Conservation (phyloP, 1,284 basidiomycete species). For the Sanghuangporus baumii region DNA sequence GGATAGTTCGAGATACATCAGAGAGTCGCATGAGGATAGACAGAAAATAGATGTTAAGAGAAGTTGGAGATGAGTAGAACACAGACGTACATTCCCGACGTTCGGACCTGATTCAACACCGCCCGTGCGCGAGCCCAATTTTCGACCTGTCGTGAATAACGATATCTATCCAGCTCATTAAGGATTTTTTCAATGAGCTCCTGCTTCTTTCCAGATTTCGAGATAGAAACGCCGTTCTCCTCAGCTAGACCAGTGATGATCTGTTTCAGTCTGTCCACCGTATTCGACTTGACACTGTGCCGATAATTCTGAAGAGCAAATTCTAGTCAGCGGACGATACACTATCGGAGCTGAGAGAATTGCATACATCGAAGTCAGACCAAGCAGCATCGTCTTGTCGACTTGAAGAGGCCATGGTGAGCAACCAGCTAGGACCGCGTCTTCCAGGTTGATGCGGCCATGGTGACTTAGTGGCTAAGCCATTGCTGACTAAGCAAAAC, state of each 20-base stretch:
- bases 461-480: background rate
- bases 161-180: constrained; percentile 53
- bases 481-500: background rate
- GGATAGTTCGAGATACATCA: background rate
- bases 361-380: constrained; percentile 32
- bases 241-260: constrained; percentile 71
- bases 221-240: constrained; percentile 59
- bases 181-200: constrained; percentile 73
- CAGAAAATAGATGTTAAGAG: background rate
- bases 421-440: constrained; percentile 11
- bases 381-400: constrained; percentile 21
- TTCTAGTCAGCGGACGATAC: background rate
- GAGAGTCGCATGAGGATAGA: background rate
- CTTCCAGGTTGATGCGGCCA: background rate
- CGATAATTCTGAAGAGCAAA: constrained; percentile 35
- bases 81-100: constrained; percentile 53
- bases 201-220: constrained; percentile 78
- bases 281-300: constrained; percentile 47
- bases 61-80: background rate
- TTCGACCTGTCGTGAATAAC: constrained; percentile 45
- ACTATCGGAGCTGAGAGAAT: background rate
- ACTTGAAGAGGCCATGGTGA: constrained; percentile 28
- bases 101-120: constrained; percentile 57
- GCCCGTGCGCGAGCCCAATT: constrained; percentile 61
- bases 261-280: constrained; percentile 75